Evolutionary conservation across 805 yeast species (phyloP), one percentile per base, ranked within the genome.

Genomic region (Metschnikowia corniflorae): DNA sequence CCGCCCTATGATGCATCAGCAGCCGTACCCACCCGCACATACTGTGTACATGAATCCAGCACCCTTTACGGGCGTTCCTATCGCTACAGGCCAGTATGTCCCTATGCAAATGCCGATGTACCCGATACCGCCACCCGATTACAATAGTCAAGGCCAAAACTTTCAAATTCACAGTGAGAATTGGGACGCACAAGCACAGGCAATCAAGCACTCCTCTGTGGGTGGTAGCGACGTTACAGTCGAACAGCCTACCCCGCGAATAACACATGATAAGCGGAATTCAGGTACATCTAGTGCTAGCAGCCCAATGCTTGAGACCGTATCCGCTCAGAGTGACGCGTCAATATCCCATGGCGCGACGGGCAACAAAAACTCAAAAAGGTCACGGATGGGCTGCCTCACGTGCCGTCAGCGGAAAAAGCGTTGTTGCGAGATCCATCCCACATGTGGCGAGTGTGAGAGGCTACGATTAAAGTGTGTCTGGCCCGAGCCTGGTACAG

Each of bases 381-480:
- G 86, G 39, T 77, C 83, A 13, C 68, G 86, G 50, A 68, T 71
- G 69, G 95, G 95, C 0, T 85, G 94, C 55, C 63, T 82, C 28
- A 82, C 94, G 1, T 85, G 95, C 49, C 72, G 93, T 29, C 76
- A 74, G 41, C 61, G 95, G 17, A 85, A 85, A 66, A 85, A 83
- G 54, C 70, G 88, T 37, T 85, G 94, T 47, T 82, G 86, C 51
- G 93, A 85, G 53, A 63, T 70, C 1, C 70, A 70, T 37, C 94
- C 94, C 4, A 57, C 56, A 17, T 85, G 95, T 51, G 54, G 65
- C 1, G 88, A 84, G 49, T 85, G 94, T 57, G 45, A 58, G n/a
- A 61, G 93, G 35, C 65, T 85, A 17, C 68, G 77, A 9, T 63
- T 84, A 32, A 72, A 68, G 35, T 85, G 95, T 53, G 64, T 70